Conservation (phyloP, 345 rosid genomes). For the Pugionium dolabratum region DNA sequence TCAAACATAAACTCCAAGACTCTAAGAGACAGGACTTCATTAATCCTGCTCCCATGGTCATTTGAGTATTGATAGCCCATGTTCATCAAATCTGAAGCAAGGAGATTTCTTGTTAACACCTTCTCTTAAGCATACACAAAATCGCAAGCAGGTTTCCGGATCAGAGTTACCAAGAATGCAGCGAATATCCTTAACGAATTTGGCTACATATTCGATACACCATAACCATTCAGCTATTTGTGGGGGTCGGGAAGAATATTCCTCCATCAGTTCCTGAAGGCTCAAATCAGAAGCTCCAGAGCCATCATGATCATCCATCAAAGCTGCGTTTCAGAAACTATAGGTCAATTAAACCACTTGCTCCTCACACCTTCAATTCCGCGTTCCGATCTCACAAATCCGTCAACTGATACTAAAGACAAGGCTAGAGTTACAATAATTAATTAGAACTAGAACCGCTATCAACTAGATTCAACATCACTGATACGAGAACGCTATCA, state of each 20-base stretch:
- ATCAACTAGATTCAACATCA: too few relatives aligned
- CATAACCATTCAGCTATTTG: slow-evolving; percentile 15
- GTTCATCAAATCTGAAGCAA: slow-evolving; percentile 11
- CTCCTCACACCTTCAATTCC: too few relatives aligned
- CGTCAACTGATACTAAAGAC: too few relatives aligned
- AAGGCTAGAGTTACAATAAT: too few relatives aligned
- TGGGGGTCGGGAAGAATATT: slow-evolving; percentile 2
- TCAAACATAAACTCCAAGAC: slow-evolving; percentile 12
- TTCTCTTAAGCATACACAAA: neutral
- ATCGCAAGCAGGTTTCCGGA: neutral
- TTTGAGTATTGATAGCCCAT: neutral
- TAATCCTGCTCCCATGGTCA: slow-evolving; percentile 14
- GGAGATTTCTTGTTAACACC: neutral
- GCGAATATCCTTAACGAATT: neutral
- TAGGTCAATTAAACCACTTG: neutral
- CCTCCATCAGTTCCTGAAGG: slow-evolving; percentile 3
- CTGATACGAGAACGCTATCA: too few relatives aligned
- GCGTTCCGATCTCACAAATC: too few relatives aligned
- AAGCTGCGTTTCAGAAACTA: neutral
- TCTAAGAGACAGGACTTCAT: slow-evolving; percentile 24
- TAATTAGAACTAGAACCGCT: too few relatives aligned
- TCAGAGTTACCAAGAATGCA: slow-evolving; percentile 1
- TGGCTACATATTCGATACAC: slow-evolving; percentile 21
- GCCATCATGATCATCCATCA: neutral
- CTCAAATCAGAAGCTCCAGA: neutral